phyloP scores from a whole-genome alignment of 805 yeast species.

The Hanseniaspora valbyensis region DNA sequence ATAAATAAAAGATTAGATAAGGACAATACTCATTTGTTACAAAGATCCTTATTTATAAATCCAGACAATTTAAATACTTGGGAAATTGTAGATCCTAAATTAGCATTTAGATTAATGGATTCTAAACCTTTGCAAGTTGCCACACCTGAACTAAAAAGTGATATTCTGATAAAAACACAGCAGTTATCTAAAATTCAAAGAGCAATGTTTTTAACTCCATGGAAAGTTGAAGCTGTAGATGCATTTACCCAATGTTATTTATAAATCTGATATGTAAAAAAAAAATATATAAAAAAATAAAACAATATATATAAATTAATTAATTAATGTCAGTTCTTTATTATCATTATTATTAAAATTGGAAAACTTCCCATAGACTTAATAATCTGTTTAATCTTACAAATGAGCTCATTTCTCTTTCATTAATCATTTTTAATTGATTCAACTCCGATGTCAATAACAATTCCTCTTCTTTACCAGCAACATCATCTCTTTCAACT shows the following conservation, averaged over 20 bases:
- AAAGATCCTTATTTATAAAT: constrained; percentile 58
- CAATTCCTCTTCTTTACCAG: constrained; percentile 65
- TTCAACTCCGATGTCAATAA: constrained; percentile 64
- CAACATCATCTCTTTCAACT: constrained; percentile 81
- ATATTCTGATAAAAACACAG: constrained; percentile 39
- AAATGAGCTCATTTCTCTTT: constrained; percentile 43
- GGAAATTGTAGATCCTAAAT: constrained; percentile 46
- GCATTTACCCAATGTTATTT: constrained; percentile 28
- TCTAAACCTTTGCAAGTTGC: constrained; percentile 37
- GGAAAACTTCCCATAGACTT: constrained; percentile 46
- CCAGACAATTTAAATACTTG: constrained; percentile 64
- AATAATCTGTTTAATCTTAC: constrained; percentile 47
- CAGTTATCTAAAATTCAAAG: constrained; percentile 50
- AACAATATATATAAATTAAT: background rate
- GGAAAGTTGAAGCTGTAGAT: constrained; percentile 29
- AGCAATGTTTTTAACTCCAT: constrained; percentile 55
- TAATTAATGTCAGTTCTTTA: background rate
- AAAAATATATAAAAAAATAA: background rate
- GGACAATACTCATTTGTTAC: constrained; percentile 37
- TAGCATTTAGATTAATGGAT: constrained; percentile 50
- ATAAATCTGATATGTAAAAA: no score
- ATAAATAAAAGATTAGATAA: constrained; percentile 35
- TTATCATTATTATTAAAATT: constrained; percentile 31
- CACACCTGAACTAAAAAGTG: constrained; percentile 32
- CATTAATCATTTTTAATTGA: constrained; percentile 52